These are phyloP conservation scores for Podospora conica DNA, from an alignment of 495 filamentous ascomycete genomes.

Conservation along the genomic window DNA sequence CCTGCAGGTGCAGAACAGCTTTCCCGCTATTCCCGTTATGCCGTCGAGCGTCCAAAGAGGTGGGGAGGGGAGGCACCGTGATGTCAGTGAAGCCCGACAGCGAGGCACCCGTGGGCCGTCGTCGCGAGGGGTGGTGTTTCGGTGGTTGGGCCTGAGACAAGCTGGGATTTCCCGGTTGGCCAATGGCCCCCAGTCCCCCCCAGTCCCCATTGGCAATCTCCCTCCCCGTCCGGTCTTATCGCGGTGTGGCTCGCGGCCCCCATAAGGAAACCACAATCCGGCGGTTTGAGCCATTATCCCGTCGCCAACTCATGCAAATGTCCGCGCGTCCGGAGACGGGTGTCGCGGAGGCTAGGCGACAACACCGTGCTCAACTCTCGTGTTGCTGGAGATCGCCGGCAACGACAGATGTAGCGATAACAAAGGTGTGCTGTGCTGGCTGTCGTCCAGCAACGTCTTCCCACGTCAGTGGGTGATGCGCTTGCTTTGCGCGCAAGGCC, in stretches of 20 bases:
- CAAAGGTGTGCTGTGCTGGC: background rate
- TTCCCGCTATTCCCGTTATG: background rate
- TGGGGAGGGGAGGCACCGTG: too few relatives aligned
- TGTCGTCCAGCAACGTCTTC: background rate
- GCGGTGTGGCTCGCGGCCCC: slow-evolving; percentile 4
- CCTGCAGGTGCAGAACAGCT: background rate
- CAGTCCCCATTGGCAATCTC: slow-evolving; percentile 13
- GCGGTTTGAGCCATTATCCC: background rate
- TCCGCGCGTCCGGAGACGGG: background rate
- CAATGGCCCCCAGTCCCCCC: slow-evolving; percentile 11
- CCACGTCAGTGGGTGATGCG: slow-evolving; percentile 6
- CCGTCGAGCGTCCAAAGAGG: background rate
- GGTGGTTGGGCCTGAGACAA: slow-evolving; percentile 1
- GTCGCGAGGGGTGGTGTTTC: slow-evolving; percentile 1
- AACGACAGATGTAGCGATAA: background rate
- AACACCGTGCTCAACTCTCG: background rate
- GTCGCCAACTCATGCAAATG: background rate
- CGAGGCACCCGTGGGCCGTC: background rate
- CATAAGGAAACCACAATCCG: background rate
- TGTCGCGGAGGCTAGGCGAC: background rate
- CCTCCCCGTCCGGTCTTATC: slow-evolving; percentile 3
- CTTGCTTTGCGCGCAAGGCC: background rate
- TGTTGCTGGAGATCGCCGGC: background rate
- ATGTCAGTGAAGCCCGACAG: background rate
- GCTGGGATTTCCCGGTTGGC: slow-evolving; percentile 9